These are phyloP conservation scores for Usnea hakonensis DNA, from an alignment of 495 filamentous ascomycete species.

Conservation along the genomic window DNA sequence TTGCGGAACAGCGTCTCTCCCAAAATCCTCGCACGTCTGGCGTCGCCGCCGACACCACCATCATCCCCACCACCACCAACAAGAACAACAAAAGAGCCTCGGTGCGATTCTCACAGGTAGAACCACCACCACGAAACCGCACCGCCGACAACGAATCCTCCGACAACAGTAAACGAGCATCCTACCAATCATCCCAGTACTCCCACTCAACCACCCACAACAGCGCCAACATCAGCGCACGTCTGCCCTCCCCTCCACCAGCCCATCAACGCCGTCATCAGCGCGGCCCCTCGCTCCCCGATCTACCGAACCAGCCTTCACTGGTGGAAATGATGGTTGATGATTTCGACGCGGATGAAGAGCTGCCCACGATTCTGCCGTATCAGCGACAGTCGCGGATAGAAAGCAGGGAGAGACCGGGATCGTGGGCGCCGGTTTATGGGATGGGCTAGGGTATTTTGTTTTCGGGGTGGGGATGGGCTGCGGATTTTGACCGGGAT, in stretches of 20 bases:
- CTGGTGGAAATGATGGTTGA: constrained; percentile 13
- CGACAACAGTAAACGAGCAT: not conserved
- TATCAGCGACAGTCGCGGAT: not conserved
- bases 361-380: not conserved
- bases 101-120: not conserved
- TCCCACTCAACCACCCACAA: not conserved
- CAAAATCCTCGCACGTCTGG: not conserved
- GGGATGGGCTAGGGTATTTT: constrained; percentile 13
- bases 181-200: not conserved
- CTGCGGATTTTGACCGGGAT: not conserved
- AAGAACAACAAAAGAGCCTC: not conserved
- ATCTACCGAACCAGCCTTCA: constrained; percentile 9
- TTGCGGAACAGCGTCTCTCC: not conserved
- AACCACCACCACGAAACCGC: too few relatives aligned
- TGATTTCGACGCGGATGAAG: constrained; percentile 6
- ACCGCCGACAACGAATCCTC: not conserved
- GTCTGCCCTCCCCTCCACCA: not conserved
- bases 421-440: constrained; percentile 9
- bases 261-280: not conserved
- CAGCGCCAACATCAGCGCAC: not conserved
- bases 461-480: too few relatives aligned
- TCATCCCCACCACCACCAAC: too few relatives aligned
- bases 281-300: constrained; percentile 2
- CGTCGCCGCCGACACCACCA: not conserved
- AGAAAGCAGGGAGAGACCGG: not conserved